Base-by-base conservation (phyloP, 345 rosid species). In the Toxicodendron radicans region DNA sequence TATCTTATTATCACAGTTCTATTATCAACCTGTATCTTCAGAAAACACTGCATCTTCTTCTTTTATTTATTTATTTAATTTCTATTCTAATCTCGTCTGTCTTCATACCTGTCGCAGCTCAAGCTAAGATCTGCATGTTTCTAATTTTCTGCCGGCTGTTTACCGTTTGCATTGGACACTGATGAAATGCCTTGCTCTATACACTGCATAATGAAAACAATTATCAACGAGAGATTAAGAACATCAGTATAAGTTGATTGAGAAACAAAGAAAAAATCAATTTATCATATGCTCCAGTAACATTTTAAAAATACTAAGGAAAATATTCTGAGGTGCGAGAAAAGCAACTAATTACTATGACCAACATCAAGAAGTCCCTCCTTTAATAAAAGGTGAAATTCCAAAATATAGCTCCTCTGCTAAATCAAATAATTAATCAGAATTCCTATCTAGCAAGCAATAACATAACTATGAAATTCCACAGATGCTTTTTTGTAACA, bases 161-260 rank as follows among this genome's bases (percentile, higher is more conserved):
- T 43, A 61, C 45, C 63, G 53, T 71, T 85, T 76, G 68, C 82
- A 23, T 79, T 77, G 69, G 86, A 74, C 49, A 48, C 82, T 20
- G 88, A 80, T 51, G 92, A 71, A 73, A 89, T 87, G 72, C 94
- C 96, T 85, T 91, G 90, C 75, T 95, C 99, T 65, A 95, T 93
- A 75, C 98, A 82, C 99, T 91, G 84, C 52, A 81, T 20, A 75
- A 58, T 58, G 43, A 65, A 59, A 53, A 80, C 17, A 10, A 70
- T 66, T 38, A 35, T 53, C 66, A 60, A 35, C 24, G 17, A 59
- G 56, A 57, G 13, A 69, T 58, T 60, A 54, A 71, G 70, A 43
- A 23, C 2, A 33, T 35, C 53, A 73, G 41, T 21, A 43, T 27
- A 65, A 58, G 48, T 52, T 24, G 58, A 46, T 49, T 17, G 38